Conservation (phyloP, 768 basidiomycete species). For the Boletus rex-veris region DNA sequence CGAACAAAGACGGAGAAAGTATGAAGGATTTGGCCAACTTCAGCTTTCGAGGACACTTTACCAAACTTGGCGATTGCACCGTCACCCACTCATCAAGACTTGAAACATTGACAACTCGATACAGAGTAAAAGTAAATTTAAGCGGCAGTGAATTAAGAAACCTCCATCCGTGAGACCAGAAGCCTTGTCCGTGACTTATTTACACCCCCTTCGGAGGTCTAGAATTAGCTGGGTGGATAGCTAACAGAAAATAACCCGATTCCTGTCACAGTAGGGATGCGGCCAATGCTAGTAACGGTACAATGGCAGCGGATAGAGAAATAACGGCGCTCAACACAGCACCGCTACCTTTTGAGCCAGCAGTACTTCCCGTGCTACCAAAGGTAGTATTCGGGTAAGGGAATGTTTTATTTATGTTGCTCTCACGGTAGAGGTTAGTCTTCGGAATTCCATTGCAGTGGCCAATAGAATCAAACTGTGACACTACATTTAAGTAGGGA, state of each 20-base stretch:
- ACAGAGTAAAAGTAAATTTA: constrained; percentile 8
- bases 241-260: constrained; percentile 4
- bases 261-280: constrained; percentile 16
- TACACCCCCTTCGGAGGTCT: neutral
- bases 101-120: neutral
- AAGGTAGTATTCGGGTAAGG: constrained; percentile 43
- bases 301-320: constrained; percentile 9
- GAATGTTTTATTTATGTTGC: constrained; percentile 67
- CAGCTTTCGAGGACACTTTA: neutral
- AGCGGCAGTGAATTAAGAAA: neutral
- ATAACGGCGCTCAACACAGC: constrained; percentile 12
- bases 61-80: constrained; percentile 14
- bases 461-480: constrained; percentile 70
- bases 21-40: neutral
- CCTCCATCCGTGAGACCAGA: no score
- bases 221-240: constrained; percentile 20
- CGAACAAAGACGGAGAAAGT: neutral
- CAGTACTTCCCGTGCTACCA: neutral
- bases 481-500: neutral
- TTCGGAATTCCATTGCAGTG: constrained; percentile 64
- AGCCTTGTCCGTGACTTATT: no score
- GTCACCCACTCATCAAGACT: neutral
- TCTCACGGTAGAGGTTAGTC: constrained; percentile 80
- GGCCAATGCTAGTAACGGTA: constrained; percentile 13
- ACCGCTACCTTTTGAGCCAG: constrained; percentile 5